Base-by-base conservation (phyloP, 306 rosid genomes). In the Sphenostylis stenocarpa region DNA sequence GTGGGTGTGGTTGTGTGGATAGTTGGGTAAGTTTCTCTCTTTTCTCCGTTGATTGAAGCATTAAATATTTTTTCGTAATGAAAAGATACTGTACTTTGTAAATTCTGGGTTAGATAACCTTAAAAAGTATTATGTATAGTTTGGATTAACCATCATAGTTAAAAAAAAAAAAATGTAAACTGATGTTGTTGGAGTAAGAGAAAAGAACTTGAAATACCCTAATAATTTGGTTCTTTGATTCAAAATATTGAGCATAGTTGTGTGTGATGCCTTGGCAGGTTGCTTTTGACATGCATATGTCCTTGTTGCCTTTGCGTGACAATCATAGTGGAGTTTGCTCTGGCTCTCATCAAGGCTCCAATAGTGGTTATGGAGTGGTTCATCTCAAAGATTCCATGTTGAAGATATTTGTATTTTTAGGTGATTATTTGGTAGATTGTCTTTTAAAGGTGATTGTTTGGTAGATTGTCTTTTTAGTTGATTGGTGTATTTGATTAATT, bases 301-400 rank as follows among this genome's bases (percentile, higher is more conserved):
- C 97, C 98, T 4, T 94, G 98, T 77, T 94, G 98, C 68, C 85
- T 94, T 69, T 91, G 97, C 49, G 92, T 83, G 86, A 94, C 98
- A 8, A 43, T 90, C 70, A 73, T 90, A 5, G 89, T 91, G 48
- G 98, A 91, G 88, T 74, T 94, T 61, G 98, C 96, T 23, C 53
- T 90, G 70, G 88, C 75, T 3, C 70, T 91, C 76, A 84, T 94
- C 78, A 88, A 84, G 87, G 92, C 91, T 85, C 97, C 98, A 3
- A 77, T 91, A 79, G 6, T 20, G 11, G 85, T 94, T 67, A 94
- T 94, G 94, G 41, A 90, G 73, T 90, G 98, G 97, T 94, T 94
- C 87, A 90, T 83, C 48, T 90, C 94, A 47, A 90, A 90, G 82
- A 91, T 94, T 70, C 97, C 98, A 15, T 91, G 96, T 86, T 94